Evolutionary conservation across 2,329 filamentous ascomycete genomes (phyloP).

Genomic region (Drechslera avenae): DNA sequence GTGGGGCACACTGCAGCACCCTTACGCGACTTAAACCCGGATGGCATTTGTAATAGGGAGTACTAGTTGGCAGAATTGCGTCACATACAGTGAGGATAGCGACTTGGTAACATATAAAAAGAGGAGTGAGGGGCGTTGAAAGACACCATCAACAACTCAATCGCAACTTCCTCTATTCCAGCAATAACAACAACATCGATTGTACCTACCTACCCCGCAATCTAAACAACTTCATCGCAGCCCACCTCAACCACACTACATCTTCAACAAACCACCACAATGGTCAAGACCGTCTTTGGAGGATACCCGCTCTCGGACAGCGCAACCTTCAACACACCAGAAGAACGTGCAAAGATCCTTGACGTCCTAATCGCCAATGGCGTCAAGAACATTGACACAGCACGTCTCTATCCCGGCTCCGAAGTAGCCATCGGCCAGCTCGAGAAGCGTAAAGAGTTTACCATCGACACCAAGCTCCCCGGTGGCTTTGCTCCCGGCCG

Average conservation of each 20-base stretch:
- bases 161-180: too few relatives aligned
- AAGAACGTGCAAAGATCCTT: conserved; percentile 27
- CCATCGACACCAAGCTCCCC: conserved; percentile 54
- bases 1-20: too few relatives aligned
- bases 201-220: background rate
- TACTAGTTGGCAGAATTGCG: background rate
- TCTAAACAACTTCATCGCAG: background rate
- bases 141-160: conserved; percentile 1
- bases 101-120: conserved; percentile 3
- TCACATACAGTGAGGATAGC: too few relatives aligned
- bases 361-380: conserved; percentile 40
- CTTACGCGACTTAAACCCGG: background rate
- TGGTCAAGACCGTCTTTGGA: conserved; percentile 49
- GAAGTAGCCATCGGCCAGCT: conserved; percentile 51
- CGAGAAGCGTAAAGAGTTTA: conserved; percentile 50
- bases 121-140: background rate
- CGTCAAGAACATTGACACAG: conserved; percentile 50
- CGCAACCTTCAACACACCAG: conserved; percentile 18
- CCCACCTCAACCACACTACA: background rate
- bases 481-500: conserved; percentile 46
- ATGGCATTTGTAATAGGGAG: conserved; percentile 1
- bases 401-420: conserved; percentile 50
- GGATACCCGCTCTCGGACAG: conserved; percentile 32
- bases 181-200: too few relatives aligned
- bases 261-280: conserved; percentile 5